Percentiles rank a stretch among this genome's conserved stretches.
Conservation (phyloP, 225 moss, liverwort and hornwort species). For the Lunularia cruciata region DNA sequence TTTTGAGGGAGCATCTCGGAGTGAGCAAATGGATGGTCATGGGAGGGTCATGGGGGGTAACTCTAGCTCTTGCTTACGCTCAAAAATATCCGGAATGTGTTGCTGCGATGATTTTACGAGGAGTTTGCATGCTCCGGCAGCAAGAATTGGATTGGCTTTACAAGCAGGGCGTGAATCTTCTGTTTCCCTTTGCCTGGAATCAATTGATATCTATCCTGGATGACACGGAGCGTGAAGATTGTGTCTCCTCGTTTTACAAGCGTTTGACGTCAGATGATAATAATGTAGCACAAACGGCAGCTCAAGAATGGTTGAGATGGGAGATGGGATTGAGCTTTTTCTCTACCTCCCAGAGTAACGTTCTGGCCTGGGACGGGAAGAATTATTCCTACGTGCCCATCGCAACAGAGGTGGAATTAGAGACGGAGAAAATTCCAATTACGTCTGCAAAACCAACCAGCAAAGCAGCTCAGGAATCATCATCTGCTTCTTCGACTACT, state of each 20-base stretch:
- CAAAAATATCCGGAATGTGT: conserved; percentile 62
- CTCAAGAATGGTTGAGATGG: conserved; percentile 78
- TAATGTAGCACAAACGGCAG: conserved; percentile 56
- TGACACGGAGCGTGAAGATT: conserved; percentile 50
- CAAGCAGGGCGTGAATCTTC: conserved; percentile 73
- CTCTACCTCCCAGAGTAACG: conserved; percentile 46
- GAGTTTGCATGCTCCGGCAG: conserved; percentile 71
- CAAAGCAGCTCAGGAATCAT: not conserved
- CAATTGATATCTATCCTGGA: conserved; percentile 57
- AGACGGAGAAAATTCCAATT: conserved; percentile 6
- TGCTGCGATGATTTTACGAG: conserved; percentile 68
- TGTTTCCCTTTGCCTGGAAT: conserved; percentile 71
- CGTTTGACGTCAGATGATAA: conserved; percentile 60
- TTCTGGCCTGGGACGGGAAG: conserved; percentile 67
- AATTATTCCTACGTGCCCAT: conserved; percentile 47
- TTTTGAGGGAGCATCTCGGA: conserved; percentile 60
- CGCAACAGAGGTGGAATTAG: conserved; percentile 36
- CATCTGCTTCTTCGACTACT: not conserved
- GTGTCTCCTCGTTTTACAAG: conserved; percentile 60
- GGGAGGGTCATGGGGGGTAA: conserved; percentile 89
- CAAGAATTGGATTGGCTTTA: conserved; percentile 87
- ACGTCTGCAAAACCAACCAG: not conserved
- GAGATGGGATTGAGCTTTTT: conserved; percentile 77
- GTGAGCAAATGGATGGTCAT: conserved; percentile 76
- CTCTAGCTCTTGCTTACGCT: conserved; percentile 77